Base-by-base conservation (phyloP, 1,139 yeast species). In the Suhomyces coccinellae region DNA sequence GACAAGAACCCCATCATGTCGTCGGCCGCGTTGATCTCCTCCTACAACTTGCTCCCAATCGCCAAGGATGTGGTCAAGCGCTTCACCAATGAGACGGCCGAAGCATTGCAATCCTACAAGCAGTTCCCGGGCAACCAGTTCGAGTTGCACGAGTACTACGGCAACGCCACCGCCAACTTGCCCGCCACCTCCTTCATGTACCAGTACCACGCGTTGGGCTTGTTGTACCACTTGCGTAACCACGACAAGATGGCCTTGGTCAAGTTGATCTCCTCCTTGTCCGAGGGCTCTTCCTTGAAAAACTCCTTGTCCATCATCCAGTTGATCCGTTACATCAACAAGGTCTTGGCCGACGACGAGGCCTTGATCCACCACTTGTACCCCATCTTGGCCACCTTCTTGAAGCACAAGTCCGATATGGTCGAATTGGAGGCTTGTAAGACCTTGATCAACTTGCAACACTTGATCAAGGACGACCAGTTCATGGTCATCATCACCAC, bases 381-480 rank as follows among this genome's bases (percentile, higher is more conserved):
- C 71, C 85, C 87, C 17, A 73, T 84, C 47, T 78, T 91, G 58
- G 75, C 80, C 40, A 78, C 77, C 40, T 87, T 89, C 81, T 75
- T 89, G 59, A 80, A 83, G 56, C 88, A 88, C 70, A 87, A 87
- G 69, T 79, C 87, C 44, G 97, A 91, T 62, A 83, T 89, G 80
- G 97, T 93, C 50, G 91, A 85, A 65, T 76, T 93, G 56, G 99
- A 93, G 68, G 95, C 96, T n/a, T 86, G 95, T 48, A 91, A 89
- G 71, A 76, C 88, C 28, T 81, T 93, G 54, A 77, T 91, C 46
- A 69, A 74, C 39, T 73, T 87, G 58, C 82, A 81, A 45, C 75
- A 75, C 54, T 68, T 75, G 53, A 77, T 86, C 35, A 69, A 79
- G 34, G 81, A 82, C 45, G 85, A 80, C 41, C 87, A 88, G 56